These are phyloP conservation scores for Solanum tarapatanum DNA, from an alignment of 257 asterid genomes.

Conservation along the genomic window DNA sequence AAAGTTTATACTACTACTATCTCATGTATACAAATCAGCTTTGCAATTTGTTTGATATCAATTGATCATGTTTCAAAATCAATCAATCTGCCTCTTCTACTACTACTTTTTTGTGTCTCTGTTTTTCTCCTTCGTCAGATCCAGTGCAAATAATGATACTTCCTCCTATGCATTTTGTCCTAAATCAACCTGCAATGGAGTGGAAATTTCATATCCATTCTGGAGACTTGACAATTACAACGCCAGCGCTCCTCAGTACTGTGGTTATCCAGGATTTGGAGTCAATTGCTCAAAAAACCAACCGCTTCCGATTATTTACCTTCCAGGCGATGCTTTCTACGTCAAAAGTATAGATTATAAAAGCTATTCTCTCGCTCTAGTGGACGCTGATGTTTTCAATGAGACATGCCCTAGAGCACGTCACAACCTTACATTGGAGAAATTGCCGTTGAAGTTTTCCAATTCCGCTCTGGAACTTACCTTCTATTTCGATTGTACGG, in stretches of 20 bases:
- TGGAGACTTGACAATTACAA: neutral
- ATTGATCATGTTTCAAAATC: neutral
- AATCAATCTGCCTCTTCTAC: neutral
- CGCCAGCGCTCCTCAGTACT: neutral
- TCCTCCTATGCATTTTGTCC: neutral
- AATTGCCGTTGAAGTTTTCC: neutral
- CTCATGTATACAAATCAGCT: neutral
- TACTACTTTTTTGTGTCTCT: neutral
- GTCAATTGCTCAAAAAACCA: neutral
- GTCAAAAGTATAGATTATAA: neutral
- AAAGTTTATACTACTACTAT: neutral
- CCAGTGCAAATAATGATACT: neutral
- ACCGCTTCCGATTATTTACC: neutral
- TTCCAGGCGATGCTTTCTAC: neutral
- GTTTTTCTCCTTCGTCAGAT: neutral
- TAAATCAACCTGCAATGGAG: neutral
- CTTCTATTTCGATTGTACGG: slow-evolving; percentile 11
- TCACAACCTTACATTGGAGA: slow-evolving; percentile 6
- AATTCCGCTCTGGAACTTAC: neutral
- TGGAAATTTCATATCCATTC: slow-evolving; percentile 11
- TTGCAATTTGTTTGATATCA: neutral
- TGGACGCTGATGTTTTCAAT: neutral
- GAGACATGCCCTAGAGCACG: slow-evolving; percentile 1
- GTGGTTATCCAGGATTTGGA: slow-evolving; percentile 22
- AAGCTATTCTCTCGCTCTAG: neutral